Conservation (phyloP, 164 flowering plant genomes). For the Macadamia integrifolia region DNA sequence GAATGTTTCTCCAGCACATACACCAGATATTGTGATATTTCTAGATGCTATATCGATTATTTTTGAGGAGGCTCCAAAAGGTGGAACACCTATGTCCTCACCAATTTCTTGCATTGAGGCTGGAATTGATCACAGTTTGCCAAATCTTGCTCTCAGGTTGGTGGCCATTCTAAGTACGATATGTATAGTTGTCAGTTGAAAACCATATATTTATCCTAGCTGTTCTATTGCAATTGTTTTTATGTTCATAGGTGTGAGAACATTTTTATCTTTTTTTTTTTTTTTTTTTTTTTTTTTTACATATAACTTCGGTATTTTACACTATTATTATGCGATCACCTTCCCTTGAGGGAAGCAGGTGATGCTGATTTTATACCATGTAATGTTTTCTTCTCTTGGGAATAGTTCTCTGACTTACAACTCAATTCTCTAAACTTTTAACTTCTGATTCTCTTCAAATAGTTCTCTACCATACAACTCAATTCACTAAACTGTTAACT, state of each 20-base stretch:
- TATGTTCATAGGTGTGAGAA: neutral
- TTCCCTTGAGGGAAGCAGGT: neutral
- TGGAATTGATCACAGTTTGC: slow-evolving; percentile 67
- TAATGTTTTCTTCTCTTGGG: neutral
- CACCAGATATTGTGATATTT: slow-evolving; percentile 67
- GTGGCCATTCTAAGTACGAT: slow-evolving; percentile 12
- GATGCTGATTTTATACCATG: neutral
- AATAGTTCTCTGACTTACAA: neutral
- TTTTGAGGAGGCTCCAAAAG: slow-evolving; percentile 80
- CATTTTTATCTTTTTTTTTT: neutral
- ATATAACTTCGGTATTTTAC: too few species aligned
- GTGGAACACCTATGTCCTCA: slow-evolving; percentile 59
- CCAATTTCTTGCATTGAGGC: slow-evolving; percentile 91
- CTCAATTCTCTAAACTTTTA: too few species aligned
- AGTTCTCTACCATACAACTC: too few species aligned
- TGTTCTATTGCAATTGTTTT: neutral
- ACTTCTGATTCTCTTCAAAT: too few species aligned
- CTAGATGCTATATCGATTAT: slow-evolving; percentile 84
- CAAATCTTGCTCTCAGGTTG: slow-evolving; percentile 88
- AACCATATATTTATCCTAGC: too few species aligned
- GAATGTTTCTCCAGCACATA: slow-evolving; percentile 85
- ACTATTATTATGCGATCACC: too few species aligned
- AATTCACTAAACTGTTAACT: too few species aligned
- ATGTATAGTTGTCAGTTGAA: neutral
- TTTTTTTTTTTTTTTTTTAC: too few species aligned